A percentile compares a stretch with the other conserved stretches of the same genome.
Evolutionary conservation across 1,139 yeast species (phyloP).

Genomic region (Starmera stellimalicola): DNA sequence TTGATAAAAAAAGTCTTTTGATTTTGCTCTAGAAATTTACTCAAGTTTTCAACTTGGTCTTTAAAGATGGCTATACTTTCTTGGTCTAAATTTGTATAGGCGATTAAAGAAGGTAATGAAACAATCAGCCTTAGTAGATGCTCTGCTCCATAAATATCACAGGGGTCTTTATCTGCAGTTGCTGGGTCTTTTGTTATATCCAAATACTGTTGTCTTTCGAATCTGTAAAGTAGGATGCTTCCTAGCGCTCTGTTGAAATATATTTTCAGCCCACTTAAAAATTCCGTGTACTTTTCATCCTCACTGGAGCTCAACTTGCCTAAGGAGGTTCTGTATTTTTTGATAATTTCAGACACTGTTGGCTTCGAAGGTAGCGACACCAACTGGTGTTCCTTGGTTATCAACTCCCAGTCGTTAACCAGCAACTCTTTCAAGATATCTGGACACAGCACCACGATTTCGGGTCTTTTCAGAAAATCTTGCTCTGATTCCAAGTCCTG

Average conservation of each 20-base stretch:
- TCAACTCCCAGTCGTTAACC: slow-evolving; percentile 89
- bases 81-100: slow-evolving; percentile 74
- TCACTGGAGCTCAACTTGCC: slow-evolving; percentile 28
- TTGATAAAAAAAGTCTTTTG: slow-evolving; percentile 38
- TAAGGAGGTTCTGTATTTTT: slow-evolving; percentile 29
- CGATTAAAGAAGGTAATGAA: slow-evolving; percentile 69
- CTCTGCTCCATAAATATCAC: slow-evolving; percentile 64
- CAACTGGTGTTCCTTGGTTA: slow-evolving; percentile 70
- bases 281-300: slow-evolving; percentile 54
- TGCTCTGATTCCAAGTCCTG: slow-evolving; percentile 24
- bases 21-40: slow-evolving; percentile 37
- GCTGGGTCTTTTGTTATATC: slow-evolving; percentile 35
- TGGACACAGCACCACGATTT: slow-evolving; percentile 48
- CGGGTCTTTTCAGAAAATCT: slow-evolving; percentile 33
- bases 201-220: slow-evolving; percentile 75
- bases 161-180: slow-evolving; percentile 26
- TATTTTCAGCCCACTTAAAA: slow-evolving; percentile 55
- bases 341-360: slow-evolving; percentile 43
- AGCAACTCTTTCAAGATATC: slow-evolving; percentile 57
- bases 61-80: slow-evolving; percentile 53
- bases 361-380: slow-evolving; percentile 50
- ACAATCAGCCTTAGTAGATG: slow-evolving; percentile 69
- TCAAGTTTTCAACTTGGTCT: slow-evolving; percentile 43
- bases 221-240: slow-evolving; percentile 64
- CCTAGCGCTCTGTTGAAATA: slow-evolving; percentile 77